These are phyloP conservation scores for Cynara cardunculus DNA, from an alignment of 129 eudicot genomes.

Conservation along the genomic window DNA sequence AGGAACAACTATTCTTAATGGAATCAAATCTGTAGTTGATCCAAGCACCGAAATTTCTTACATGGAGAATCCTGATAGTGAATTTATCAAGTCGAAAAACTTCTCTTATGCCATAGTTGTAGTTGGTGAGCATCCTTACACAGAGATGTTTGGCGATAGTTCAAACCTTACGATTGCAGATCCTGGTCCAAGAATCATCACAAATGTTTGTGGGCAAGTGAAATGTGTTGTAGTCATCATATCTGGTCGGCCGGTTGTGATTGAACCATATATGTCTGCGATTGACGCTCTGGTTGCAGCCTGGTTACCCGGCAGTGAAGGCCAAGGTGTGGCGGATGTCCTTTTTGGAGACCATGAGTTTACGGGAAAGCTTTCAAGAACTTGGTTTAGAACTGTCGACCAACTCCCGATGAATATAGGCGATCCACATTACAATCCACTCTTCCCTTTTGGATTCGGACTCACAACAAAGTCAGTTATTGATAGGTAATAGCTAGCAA, in stretches of 20 bases:
- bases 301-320: slow-evolving; percentile 78
- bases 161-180: slow-evolving; percentile 50
- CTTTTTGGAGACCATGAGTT: slow-evolving; percentile 62
- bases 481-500: slow-evolving; percentile 20
- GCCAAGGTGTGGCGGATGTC: slow-evolving; percentile 73
- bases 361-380: slow-evolving; percentile 52
- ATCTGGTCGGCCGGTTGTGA: slow-evolving; percentile 61
- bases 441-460: slow-evolving; percentile 62
- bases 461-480: slow-evolving; percentile 34
- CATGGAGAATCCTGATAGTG: slow-evolving; percentile 43
- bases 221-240: slow-evolving; percentile 56
- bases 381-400: slow-evolving; percentile 65
- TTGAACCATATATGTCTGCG: slow-evolving; percentile 55
- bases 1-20: slow-evolving; percentile 73
- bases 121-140: slow-evolving; percentile 63
- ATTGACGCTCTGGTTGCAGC: slow-evolving; percentile 77
- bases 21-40: slow-evolving; percentile 45
- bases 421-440: slow-evolving; percentile 58
- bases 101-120: slow-evolving; percentile 60
- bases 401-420: slow-evolving; percentile 72
- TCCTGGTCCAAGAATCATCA: slow-evolving; percentile 54
- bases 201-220: slow-evolving; percentile 44
- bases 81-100: slow-evolving; percentile 42
- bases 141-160: slow-evolving; percentile 66
- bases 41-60: slow-evolving; percentile 41